A percentile compares a stretch with the other conserved stretches of the same genome.
Evolutionary conservation across 192 early-diverging fungal species (phyloP).

Genomic region (Backusella macrospora): DNA sequence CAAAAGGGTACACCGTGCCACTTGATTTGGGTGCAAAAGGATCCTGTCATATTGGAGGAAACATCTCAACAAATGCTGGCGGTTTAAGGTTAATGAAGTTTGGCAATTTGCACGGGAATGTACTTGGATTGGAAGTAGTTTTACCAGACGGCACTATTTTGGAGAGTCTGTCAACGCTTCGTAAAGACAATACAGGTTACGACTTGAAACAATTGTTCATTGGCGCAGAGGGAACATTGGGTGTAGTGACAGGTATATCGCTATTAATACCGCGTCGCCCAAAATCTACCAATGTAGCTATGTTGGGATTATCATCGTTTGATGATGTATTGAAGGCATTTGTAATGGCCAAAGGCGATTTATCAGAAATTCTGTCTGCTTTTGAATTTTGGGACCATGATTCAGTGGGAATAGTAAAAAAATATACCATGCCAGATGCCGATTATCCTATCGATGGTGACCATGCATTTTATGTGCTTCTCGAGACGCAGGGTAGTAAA

Average conservation of each 20-base stretch:
- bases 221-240: slow-evolving; percentile 94
- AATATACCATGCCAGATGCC: slow-evolving; percentile 59
- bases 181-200: slow-evolving; percentile 98
- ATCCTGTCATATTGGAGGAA: slow-evolving; percentile 96
- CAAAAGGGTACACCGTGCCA: slow-evolving; percentile 86
- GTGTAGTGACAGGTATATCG: slow-evolving; percentile 91
- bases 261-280: slow-evolving; percentile 80
- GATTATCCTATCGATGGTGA: slow-evolving; percentile 62
- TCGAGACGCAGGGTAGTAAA: slow-evolving; percentile 92
- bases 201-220: slow-evolving; percentile 99
- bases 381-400: slow-evolving; percentile 95
- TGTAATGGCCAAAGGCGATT: slow-evolving; percentile 67
- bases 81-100: slow-evolving; percentile 92
- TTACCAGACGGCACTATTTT: slow-evolving; percentile 90
- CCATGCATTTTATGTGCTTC: slow-evolving; percentile 85
- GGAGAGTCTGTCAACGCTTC: slow-evolving; percentile 76
- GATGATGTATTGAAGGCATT: slow-evolving; percentile 83
- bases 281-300: slow-evolving; percentile 66
- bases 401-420: slow-evolving; percentile 71
- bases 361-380: slow-evolving; percentile 92
- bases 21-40: slow-evolving; percentile 85
- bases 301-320: slow-evolving; percentile 78
- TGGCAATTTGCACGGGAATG: slow-evolving; percentile 91
- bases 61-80: slow-evolving; percentile 96
- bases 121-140: slow-evolving; percentile 90